phyloP scores from a whole-genome alignment of 805 yeast genomes.

The Pichia ethanolica region DNA sequence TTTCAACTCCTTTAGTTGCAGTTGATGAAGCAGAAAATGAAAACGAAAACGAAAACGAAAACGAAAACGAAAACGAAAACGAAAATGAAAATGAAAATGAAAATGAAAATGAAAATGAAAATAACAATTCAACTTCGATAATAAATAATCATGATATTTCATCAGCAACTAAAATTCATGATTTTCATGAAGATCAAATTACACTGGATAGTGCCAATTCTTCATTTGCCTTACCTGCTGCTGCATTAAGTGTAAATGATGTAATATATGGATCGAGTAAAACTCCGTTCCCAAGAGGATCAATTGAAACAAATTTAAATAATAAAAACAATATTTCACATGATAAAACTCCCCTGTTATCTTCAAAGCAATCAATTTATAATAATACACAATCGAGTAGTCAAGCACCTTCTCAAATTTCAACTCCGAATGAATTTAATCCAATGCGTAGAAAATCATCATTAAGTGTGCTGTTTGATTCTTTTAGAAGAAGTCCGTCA shows the following conservation, averaged over 20 bases:
- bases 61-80: neutral
- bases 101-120: too few species aligned
- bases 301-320: neutral
- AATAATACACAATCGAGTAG: neutral
- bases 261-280: neutral
- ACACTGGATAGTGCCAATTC: neutral
- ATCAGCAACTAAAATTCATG: too few species aligned
- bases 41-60: too few species aligned
- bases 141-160: too few species aligned
- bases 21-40: neutral
- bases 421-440: neutral
- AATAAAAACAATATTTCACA: neutral
- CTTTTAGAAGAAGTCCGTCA: slow-evolving; percentile 7
- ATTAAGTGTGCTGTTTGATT: slow-evolving; percentile 13
- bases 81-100: too few species aligned
- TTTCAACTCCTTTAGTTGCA: neutral
- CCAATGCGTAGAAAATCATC: slow-evolving; percentile 20
- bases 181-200: neutral
- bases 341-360: slow-evolving; percentile 3
- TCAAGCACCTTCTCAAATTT: neutral
- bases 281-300: neutral
- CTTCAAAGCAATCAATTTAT: neutral
- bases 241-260: neutral
- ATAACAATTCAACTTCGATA: too few species aligned
- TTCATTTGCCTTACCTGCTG: slow-evolving; percentile 7